Base-by-base conservation (phyloP, 805 yeast genomes). In the Metschnikowia lochheadii region DNA sequence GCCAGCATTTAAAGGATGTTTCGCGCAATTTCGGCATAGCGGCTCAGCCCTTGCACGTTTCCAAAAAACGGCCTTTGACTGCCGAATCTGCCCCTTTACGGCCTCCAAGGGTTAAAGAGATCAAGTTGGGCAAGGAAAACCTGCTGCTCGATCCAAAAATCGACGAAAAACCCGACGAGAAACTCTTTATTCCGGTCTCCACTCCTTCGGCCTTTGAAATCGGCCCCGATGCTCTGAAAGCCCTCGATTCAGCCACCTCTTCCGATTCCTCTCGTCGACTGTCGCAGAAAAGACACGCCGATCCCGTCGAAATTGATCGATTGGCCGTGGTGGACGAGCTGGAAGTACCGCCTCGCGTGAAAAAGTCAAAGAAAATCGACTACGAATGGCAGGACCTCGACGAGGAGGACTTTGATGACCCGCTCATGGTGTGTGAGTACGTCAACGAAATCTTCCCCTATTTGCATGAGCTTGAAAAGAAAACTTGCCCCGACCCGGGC, bases 371-470 rank as follows among this genome's bases (percentile, higher is more conserved):
- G 54, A 63, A 64, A 18, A 59, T 66, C 45, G 82, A 76, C 54
- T 76, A 77, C 59, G 73, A 68, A 48, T 82, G 90, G 89, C 90
- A 85, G 62, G 89, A 85, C 64, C 70, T 85, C 52, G 94, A 86
- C 61, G 80, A 76, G 31, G 87, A 81, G 54, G 91, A 86, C 63
- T 63, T 68, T 43, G 85, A 82, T 56, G 92, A 86, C 63, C 88
- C 78, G 48, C 58, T 88, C 54, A 91, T 92, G 97, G 97, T 88
- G 32, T 82, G 90, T 54, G 99, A 92, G 72, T 92, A 91, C 67
- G 96, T 87, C 49, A 80, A 74, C 54, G 97, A 89, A 53, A 91
- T 92, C 50, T 91, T 89, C 67, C 85, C 81, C 31, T 89, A 87
- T 67, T 72, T 91, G 59, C 83, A 84, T 64, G 83, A 78, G 61